phyloP scores from a whole-genome alignment of 495 filamentous ascomycete species.

The Copromyces sp. region DNA sequence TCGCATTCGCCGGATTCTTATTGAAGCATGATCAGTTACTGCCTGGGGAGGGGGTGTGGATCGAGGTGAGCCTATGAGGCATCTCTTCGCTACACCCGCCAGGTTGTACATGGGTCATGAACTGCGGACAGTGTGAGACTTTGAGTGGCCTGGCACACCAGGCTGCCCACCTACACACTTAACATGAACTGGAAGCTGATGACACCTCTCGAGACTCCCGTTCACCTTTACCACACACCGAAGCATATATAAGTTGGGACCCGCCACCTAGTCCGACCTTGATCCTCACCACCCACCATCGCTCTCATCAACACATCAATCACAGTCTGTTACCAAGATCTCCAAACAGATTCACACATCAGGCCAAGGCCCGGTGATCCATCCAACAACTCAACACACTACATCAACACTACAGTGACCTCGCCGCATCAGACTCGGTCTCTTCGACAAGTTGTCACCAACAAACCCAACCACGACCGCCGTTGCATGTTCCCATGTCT shows the following conservation, averaged over 20 bases:
- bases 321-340: not conserved
- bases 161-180: not conserved
- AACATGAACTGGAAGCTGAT: not conserved
- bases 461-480: not conserved
- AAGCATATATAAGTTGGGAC: not conserved
- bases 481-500: constrained; percentile 34
- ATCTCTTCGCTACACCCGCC: not conserved
- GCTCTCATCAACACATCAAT: not conserved
- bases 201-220: not conserved
- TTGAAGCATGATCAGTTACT: not conserved
- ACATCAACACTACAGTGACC: constrained; percentile 1
- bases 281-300: not conserved
- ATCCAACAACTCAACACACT: not conserved
- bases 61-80: not conserved
- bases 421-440: not conserved
- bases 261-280: not conserved
- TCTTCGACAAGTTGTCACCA: not conserved
- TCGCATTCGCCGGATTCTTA: not conserved
- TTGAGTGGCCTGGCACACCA: not conserved
- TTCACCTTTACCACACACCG: not conserved
- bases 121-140: not conserved
- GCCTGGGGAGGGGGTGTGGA: not conserved
- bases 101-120: not conserved
- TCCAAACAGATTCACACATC: not conserved
- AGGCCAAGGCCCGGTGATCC: not conserved